Conservation (phyloP, 106 monocot species). For the Hemerocallis citrina region DNA sequence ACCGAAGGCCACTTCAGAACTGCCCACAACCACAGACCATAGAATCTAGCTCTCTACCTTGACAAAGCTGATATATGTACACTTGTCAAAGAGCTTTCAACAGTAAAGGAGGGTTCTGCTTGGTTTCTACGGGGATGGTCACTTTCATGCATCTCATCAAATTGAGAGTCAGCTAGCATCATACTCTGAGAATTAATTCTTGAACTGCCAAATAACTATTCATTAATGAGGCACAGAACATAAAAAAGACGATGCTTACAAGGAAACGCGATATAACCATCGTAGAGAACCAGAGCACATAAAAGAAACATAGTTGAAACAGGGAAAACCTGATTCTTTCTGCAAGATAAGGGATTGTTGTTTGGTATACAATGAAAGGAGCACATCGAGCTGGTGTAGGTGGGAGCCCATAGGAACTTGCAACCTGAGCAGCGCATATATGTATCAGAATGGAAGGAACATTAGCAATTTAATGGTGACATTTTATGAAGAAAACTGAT, state of each 20-base stretch:
- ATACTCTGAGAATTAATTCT: conserved; percentile 70
- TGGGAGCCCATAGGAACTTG: conserved; percentile 63
- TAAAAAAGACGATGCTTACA: neutral
- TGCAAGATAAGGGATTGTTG: conserved; percentile 76
- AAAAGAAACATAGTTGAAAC: neutral
- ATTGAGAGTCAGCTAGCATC: conserved; percentile 47
- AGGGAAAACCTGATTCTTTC: conserved; percentile 75
- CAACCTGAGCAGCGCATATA: conserved; percentile 36
- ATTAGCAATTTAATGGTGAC: neutral
- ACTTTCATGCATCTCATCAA: conserved; percentile 36
- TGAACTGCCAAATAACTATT: conserved; percentile 37
- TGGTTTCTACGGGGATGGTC: conserved; percentile 17
- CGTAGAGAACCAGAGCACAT: neutral
- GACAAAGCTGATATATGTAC: conserved; percentile 20
- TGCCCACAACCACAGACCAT: conserved; percentile 55
- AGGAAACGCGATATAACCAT: neutral
- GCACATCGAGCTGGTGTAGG: conserved; percentile 85
- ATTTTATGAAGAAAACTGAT: neutral
- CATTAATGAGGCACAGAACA: neutral
- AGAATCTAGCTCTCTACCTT: conserved; percentile 40
- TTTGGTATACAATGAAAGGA: conserved; percentile 84
- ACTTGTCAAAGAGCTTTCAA: conserved; percentile 23
- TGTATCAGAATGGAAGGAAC: neutral
- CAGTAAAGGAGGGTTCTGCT: conserved; percentile 17
- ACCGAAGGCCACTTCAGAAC: conserved; percentile 87